These are phyloP conservation scores for Aphanocladium album DNA, from an alignment of 2,329 filamentous ascomycete genomes.

Conservation along the genomic window DNA sequence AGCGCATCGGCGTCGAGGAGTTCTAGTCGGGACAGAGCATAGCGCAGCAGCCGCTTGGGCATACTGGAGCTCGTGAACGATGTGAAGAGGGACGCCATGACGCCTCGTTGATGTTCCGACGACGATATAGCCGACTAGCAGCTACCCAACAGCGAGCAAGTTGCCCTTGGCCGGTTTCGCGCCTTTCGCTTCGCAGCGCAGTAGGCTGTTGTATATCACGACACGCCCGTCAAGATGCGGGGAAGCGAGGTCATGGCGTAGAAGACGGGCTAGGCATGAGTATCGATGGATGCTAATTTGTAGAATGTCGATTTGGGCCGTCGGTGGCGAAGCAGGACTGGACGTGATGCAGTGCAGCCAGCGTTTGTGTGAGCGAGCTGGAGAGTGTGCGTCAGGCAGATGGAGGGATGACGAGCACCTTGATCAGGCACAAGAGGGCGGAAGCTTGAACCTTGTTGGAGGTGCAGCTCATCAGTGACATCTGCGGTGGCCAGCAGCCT, in stretches of 20 bases:
- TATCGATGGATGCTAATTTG: neutral
- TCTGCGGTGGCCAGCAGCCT: neutral
- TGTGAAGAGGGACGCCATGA: slow-evolving; percentile 69
- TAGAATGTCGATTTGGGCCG: neutral
- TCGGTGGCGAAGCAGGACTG: neutral
- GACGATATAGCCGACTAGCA: neutral
- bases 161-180: neutral
- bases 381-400: neutral
- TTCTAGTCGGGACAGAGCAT: slow-evolving; percentile 76
- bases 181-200: neutral
- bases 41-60: slow-evolving; percentile 84
- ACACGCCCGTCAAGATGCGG: slow-evolving; percentile 12
- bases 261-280: neutral
- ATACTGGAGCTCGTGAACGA: slow-evolving; percentile 64
- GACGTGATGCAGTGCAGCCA: neutral
- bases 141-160: neutral
- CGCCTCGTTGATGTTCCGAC: slow-evolving; percentile 14
- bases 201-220: neutral
- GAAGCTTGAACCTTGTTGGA: neutral
- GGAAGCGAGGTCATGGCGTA: slow-evolving; percentile 8
- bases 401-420: neutral
- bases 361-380: neutral
- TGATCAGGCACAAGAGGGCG: neutral
- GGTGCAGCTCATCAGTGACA: neutral
- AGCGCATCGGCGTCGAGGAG: slow-evolving; percentile 83